Base-by-base conservation (phyloP, 1,284 basidiomycete species). In the Cutaneotrichosporon curvatum region DNA sequence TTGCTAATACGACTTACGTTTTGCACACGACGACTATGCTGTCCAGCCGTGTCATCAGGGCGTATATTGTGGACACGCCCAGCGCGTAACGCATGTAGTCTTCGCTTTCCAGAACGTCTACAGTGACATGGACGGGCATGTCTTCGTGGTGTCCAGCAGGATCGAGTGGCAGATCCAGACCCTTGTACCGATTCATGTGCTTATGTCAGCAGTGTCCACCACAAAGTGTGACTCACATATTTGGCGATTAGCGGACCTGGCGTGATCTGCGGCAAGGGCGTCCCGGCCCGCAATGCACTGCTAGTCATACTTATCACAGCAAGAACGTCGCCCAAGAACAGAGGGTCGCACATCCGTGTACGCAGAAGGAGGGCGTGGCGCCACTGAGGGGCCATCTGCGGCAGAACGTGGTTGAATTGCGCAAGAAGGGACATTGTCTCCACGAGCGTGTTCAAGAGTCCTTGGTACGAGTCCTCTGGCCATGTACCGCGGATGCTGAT, bases 311-410 rank as follows among this genome's bases (percentile, higher is more conserved):
- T 82, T 53, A 88, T 81, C 12, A 88, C 83, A 10, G 85, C 83
- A 11, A 89, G 73, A 9, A 87, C 76, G 53, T 90, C 87, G 2
- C 87, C 88, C 49, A 90, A 80, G 58, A 91, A 91, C 52, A 83
- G 79, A 0, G 84, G 78, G 63, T 91, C 86, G 12, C 83, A 71
- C 53, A 91, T 79, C 1, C 85, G 76, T 0, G 86, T 87, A 18
- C 87, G 73, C 16, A 78, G 77, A 15, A 91, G 74, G 51, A 90
- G 81, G 0, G 87, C 87, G 22, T 77, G 78, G 16, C 79, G 78
- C 87, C 84, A 91, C 14, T 56, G 67, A 15, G 65, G 51, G 9
- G 70, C 55, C 51, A 73, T 42, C 59, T 69, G 56, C 40, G 58
- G 40, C 38, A 73, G 48, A 41, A 73, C 63, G 62, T 72, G 70